These are phyloP conservation scores for Quercus engelmannii DNA, from an alignment of 306 rosid species.

Conservation along the genomic window DNA sequence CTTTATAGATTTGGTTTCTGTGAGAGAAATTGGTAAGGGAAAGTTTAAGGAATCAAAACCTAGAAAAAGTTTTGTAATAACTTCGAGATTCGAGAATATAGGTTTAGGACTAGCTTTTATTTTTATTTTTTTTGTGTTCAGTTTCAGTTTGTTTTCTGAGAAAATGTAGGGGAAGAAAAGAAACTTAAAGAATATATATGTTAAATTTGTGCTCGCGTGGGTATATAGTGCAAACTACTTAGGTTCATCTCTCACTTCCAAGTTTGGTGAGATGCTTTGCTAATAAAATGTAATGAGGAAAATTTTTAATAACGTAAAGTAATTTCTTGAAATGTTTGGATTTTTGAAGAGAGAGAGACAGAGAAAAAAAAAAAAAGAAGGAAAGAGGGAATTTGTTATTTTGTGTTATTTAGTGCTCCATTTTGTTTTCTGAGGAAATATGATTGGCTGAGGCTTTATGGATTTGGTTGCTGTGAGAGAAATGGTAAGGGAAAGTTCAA, in stretches of 20 bases:
- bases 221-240: neutral
- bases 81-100: neutral
- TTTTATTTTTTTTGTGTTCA: neutral
- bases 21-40: neutral
- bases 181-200: neutral
- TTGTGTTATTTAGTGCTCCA: neutral
- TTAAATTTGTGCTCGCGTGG: neutral
- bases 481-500: neutral
- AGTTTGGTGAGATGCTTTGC: conserved; percentile 1
- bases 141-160: neutral
- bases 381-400: too few species aligned
- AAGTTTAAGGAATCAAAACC: neutral
- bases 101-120: neutral
- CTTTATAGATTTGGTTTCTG: neutral
- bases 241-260: neutral
- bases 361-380: fast-evolving
- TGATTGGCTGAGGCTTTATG: neutral
- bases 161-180: neutral
- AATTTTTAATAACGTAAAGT: too few species aligned
- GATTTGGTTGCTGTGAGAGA: neutral
- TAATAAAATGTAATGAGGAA: neutral
- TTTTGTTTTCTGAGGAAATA: conserved; percentile 12
- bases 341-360: too few species aligned
- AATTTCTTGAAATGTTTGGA: too few species aligned
- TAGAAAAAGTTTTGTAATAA: neutral